These are phyloP conservation scores for Colletotrichum tropicicola DNA, from an alignment of 2,329 filamentous ascomycete genomes.

Conservation along the genomic window DNA sequence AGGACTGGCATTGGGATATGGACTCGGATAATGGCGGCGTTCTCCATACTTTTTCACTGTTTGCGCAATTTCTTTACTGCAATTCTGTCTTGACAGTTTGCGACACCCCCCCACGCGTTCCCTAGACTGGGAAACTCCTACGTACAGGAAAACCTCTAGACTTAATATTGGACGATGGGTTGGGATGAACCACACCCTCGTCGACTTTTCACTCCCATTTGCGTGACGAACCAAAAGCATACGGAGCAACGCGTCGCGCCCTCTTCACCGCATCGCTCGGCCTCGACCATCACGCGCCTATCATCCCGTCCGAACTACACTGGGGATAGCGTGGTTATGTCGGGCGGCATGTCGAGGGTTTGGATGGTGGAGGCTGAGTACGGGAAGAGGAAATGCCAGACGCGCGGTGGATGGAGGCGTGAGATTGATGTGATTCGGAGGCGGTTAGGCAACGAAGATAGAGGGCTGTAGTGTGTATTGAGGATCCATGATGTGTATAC, in stretches of 20 bases:
- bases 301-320: conserved; percentile 10
- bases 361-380: conserved; percentile 8
- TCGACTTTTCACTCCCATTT: conserved; percentile 39
- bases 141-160: conserved; percentile 52
- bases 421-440: conserved; percentile 9
- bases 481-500: conserved; percentile 29
- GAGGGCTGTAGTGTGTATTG: conserved; percentile 26
- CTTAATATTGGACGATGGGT: conserved; percentile 48
- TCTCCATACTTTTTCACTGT: conserved; percentile 31
- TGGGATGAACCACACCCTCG: conserved; percentile 29
- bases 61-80: conserved; percentile 29
- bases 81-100: conserved; percentile 26
- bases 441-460: conserved; percentile 24
- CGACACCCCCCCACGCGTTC: conserved; percentile 17
- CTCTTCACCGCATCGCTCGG: background rate
- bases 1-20: background rate
- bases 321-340: conserved; percentile 3
- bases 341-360: conserved; percentile 14
- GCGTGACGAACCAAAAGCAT: conserved; percentile 29
- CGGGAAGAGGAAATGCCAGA: conserved; percentile 5
- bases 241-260: conserved; percentile 9
- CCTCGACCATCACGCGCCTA: background rate
- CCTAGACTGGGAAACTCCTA: conserved; percentile 36
- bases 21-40: conserved; percentile 32
- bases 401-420: background rate